Conservation (phyloP, 2,329 filamentous ascomycete genomes). For the Endocalyx cinctus region DNA sequence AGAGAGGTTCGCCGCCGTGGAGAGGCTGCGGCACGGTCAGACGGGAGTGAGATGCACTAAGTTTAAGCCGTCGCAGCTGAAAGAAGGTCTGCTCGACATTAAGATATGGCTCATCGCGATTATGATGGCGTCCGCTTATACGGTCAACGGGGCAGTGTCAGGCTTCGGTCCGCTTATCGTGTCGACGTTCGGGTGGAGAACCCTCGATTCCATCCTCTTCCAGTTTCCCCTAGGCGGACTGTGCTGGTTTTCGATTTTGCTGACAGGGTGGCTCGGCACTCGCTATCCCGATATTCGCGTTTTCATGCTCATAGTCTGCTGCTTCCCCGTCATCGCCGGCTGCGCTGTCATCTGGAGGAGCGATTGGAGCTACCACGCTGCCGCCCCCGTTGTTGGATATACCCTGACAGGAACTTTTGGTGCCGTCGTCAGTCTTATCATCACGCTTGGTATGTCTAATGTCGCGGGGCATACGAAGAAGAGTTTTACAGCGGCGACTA, state of each 20-base stretch:
- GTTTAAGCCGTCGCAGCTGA: constrained; percentile 56
- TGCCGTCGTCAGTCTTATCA: constrained; percentile 58
- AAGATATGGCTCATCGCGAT: constrained; percentile 61
- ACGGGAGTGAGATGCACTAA: constrained; percentile 58
- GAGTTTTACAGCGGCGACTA: constrained; percentile 67
- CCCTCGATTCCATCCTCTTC: constrained; percentile 62
- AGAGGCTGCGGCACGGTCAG: constrained; percentile 57
- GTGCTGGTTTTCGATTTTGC: constrained; percentile 62
- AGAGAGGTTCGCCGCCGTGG: constrained; percentile 61
- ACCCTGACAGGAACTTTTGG: constrained; percentile 70
- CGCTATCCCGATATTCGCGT: constrained; percentile 60
- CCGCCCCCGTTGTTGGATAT: constrained; percentile 65
- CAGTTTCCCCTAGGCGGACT: constrained; percentile 70
- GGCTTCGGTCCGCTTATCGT: constrained; percentile 71
- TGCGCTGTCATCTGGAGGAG: constrained; percentile 72
- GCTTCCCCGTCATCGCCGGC: constrained; percentile 69
- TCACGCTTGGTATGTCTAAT: constrained; percentile 56
- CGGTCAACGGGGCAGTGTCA: constrained; percentile 65
- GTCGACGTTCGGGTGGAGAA: constrained; percentile 63
- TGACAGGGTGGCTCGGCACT: constrained; percentile 61
- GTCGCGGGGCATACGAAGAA: constrained; percentile 76
- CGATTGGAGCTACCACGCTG: constrained; percentile 58
- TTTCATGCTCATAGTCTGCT: constrained; percentile 59
- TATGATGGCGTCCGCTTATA: constrained; percentile 69
- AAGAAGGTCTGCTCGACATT: constrained; percentile 52